These are phyloP conservation scores for Volvariella surrecta DNA, from an alignment of 1,284 basidiomycete species.

Conservation along the genomic window DNA sequence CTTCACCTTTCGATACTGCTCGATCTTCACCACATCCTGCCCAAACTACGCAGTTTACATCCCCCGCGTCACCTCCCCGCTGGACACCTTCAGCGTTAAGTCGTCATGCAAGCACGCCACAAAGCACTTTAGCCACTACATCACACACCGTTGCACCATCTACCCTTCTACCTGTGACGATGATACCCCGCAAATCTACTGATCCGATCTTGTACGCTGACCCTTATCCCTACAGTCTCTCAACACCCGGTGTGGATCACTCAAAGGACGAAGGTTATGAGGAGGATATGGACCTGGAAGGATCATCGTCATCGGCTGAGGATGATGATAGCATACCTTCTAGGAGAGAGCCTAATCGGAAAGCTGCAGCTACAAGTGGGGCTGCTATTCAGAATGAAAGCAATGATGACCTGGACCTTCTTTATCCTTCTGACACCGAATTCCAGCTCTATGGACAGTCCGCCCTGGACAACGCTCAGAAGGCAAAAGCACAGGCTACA, in stretches of 20 bases:
- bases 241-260: constrained; percentile 22
- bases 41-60: not conserved
- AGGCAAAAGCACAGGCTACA: not conserved
- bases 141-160: not conserved
- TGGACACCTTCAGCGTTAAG: too few species aligned
- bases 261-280: constrained; percentile 17
- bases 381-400: too few species aligned
- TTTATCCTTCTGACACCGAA: constrained; percentile 14
- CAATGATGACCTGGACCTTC: constrained; percentile 12
- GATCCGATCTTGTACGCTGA: constrained; percentile 26
- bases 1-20: too few species aligned
- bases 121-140: too few species aligned
- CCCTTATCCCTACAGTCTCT: constrained; percentile 33
- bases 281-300: constrained; percentile 11
- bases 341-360: too few species aligned
- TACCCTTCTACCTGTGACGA: not conserved
- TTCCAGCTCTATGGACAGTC: not conserved
- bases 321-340: constrained; percentile 3
- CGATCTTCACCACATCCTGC: too few species aligned
- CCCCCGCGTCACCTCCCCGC: not conserved
- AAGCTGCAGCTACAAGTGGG: too few species aligned
- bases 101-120: too few species aligned
- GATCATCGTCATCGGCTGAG: not conserved
- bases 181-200: constrained; percentile 11
- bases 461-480: not conserved